Evolutionary conservation across 495 filamentous ascomycete species (phyloP).

Genomic region (Penicillium daleae): DNA sequence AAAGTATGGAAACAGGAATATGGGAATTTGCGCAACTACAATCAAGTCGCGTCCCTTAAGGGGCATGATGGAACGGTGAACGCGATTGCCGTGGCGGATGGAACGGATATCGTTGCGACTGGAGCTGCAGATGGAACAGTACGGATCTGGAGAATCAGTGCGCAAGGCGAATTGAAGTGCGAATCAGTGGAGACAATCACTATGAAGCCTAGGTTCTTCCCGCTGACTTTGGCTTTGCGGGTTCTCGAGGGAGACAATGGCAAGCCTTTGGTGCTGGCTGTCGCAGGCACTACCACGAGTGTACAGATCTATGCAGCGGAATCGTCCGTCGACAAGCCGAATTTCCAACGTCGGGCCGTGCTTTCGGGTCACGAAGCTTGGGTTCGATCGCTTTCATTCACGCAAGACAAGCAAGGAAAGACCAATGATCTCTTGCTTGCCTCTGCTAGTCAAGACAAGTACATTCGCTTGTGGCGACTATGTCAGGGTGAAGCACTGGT

Average conservation of each 20-base stretch:
- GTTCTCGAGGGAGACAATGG: constrained; percentile 54
- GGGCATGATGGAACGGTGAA: constrained; percentile 80
- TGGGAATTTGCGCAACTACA: constrained; percentile 34
- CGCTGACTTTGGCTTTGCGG: constrained; percentile 71
- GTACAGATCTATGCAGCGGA: constrained; percentile 76
- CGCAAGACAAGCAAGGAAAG: constrained; percentile 57
- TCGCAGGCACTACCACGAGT: constrained; percentile 76
- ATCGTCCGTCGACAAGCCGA: constrained; percentile 30
- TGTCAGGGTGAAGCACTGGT: constrained; percentile 61
- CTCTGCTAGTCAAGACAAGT: constrained; percentile 96
- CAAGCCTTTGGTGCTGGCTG: constrained; percentile 67
- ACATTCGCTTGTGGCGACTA: constrained; percentile 91
- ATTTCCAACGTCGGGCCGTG: constrained; percentile 75
- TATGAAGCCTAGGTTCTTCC: constrained; percentile 77
- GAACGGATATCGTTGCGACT: constrained; percentile 62
- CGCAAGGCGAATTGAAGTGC: constrained; percentile 37
- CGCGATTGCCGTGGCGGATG: constrained; percentile 64
- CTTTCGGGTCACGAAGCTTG: constrained; percentile 93
- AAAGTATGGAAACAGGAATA: constrained; percentile 64
- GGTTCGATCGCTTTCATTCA: constrained; percentile 84
- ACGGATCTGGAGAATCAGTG: constrained; percentile 70
- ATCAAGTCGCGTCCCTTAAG: constrained; percentile 51
- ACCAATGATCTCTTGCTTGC: constrained; percentile 78
- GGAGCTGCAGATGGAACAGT: constrained; percentile 84
- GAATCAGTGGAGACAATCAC: constrained; percentile 70